phyloP scores from a whole-genome alignment of 1,284 basidiomycete species.

The Malassezia pachydermatis region DNA sequence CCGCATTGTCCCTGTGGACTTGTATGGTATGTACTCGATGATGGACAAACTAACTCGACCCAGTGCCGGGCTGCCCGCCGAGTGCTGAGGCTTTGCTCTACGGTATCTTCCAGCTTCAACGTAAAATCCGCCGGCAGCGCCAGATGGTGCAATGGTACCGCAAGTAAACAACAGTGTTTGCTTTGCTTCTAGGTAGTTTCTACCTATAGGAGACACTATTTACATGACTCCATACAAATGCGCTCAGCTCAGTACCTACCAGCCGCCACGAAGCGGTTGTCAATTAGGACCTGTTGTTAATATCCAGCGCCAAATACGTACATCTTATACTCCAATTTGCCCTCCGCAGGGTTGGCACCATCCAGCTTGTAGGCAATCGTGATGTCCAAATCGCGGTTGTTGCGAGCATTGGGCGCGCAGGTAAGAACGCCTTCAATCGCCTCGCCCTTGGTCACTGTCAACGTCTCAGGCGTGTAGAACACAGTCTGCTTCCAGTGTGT shows the following conservation, averaged over 20 bases:
- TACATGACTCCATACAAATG: background rate
- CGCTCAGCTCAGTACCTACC: background rate
- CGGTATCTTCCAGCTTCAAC: conserved; percentile 70
- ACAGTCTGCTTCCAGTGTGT: conserved; percentile 49
- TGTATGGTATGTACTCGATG: too few species aligned
- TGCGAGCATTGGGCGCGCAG: conserved; percentile 40
- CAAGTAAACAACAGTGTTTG: conserved; percentile 25
- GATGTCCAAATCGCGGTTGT: conserved; percentile 46
- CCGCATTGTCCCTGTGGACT: conserved; percentile 94
- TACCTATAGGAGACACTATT: background rate
- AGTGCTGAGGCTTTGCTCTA: conserved; percentile 73
- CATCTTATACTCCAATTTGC: conserved; percentile 46
- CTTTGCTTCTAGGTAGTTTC: background rate
- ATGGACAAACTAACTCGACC: too few species aligned
- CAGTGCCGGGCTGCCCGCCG: conserved; percentile 73
- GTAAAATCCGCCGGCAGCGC: conserved; percentile 87
- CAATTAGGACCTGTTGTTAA: conserved; percentile 12
- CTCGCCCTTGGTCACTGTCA: conserved; percentile 40
- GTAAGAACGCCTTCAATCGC: conserved; percentile 32
- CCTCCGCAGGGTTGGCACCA: conserved; percentile 22
- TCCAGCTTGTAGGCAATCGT: conserved; percentile 35
- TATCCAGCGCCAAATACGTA: conserved; percentile 18
- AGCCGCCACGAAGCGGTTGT: background rate
- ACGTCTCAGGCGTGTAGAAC: conserved; percentile 44
- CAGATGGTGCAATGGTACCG: conserved; percentile 79